Evolutionary conservation across 805 yeast genomes (phyloP).

Genomic region (Lipomyces sp.): DNA sequence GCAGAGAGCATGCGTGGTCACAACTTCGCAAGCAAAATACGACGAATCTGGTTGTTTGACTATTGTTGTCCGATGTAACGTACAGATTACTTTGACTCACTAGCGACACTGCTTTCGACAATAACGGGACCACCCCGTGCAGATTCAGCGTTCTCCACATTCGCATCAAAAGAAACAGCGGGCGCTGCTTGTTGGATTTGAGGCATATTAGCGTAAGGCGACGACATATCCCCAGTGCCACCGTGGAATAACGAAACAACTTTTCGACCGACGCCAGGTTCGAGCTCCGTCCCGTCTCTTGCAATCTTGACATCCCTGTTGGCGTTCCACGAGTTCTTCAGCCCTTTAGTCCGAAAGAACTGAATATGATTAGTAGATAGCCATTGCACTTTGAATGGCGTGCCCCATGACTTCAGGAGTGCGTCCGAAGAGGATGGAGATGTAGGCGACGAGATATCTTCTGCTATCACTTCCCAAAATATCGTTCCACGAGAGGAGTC

Average conservation of each 20-base stretch:
- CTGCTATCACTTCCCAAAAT: constrained; percentile 38
- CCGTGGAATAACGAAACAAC: constrained; percentile 36
- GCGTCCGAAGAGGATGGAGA: neutral
- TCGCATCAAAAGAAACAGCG: neutral
- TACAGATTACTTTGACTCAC: neutral
- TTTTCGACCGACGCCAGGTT: constrained; percentile 37
- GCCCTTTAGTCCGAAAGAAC: constrained; percentile 36
- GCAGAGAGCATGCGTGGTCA: no score
- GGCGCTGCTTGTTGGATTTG: no score
- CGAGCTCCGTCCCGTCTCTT: constrained; percentile 45
- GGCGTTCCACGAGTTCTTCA: constrained; percentile 40
- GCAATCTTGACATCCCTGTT: constrained; percentile 44
- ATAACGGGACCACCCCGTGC: constrained; percentile 4
- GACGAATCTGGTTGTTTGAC: no score
- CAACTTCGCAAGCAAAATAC: no score
- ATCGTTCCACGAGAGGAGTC: constrained; percentile 40
- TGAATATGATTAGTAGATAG: constrained; percentile 36
- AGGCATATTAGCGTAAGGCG: no score
- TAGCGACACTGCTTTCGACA: constrained; percentile 1
- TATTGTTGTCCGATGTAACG: no score
- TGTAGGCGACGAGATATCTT: neutral
- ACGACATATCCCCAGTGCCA: no score
- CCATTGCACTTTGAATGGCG: constrained; percentile 42
- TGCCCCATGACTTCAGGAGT: constrained; percentile 35
- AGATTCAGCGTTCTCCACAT: neutral